These are phyloP conservation scores for Vigna reflexopilosa DNA, from an alignment of 306 rosid genomes.

Conservation along the genomic window DNA sequence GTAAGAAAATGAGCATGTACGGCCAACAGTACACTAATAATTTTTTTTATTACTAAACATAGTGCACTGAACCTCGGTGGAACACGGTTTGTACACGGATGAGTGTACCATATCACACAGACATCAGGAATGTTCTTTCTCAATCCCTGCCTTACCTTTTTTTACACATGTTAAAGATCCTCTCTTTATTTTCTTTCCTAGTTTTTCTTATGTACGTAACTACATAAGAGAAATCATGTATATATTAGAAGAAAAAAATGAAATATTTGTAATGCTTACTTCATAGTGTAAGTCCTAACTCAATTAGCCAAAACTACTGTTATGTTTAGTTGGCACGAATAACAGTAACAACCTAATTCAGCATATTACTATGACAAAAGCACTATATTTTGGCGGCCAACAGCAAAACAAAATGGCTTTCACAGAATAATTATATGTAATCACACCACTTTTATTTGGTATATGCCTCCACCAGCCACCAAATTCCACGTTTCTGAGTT, in stretches of 20 bases:
- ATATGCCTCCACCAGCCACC: not conserved
- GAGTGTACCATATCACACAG: not conserved
- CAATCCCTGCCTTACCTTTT: not conserved
- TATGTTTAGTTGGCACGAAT: not conserved
- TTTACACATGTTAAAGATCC: too few species aligned
- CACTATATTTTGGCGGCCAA: not conserved
- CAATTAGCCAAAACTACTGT: too few species aligned
- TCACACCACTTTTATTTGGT: not conserved
- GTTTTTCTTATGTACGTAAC: too few species aligned
- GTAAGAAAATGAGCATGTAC: not conserved
- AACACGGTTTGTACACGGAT: not conserved
- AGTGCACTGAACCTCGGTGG: not conserved
- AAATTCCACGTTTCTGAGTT: not conserved
- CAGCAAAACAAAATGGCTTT: not conserved
- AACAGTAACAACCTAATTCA: not conserved
- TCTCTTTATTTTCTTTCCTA: too few species aligned
- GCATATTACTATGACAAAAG: not conserved
- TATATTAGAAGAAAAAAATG: too few species aligned
- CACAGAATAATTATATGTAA: not conserved
- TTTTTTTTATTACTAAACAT: not conserved
- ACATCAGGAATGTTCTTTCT: not conserved
- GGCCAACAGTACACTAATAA: not conserved
- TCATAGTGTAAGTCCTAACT: too few species aligned
- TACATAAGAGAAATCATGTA: too few species aligned
- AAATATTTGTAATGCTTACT: too few species aligned